Evolutionary conservation across 768 basidiomycete species (phyloP).

Genomic region (Macrolepiota fuliginosa): DNA sequence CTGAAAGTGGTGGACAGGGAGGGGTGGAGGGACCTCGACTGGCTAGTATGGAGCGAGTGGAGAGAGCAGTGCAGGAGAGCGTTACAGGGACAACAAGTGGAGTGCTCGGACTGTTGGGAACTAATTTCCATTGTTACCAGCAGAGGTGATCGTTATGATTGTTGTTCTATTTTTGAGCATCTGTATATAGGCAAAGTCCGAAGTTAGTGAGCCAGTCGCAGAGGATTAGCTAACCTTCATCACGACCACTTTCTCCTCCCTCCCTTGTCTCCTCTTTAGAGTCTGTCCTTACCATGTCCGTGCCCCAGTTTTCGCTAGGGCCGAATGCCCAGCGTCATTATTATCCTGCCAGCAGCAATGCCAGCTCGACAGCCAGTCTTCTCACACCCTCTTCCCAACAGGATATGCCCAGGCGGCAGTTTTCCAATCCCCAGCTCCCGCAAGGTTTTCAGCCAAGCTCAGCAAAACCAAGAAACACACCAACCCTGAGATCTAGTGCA

Average conservation of each 20-base stretch:
- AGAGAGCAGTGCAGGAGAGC: constrained; percentile 39
- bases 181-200: neutral
- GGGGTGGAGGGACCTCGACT: constrained; percentile 1
- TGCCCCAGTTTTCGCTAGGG: constrained; percentile 17
- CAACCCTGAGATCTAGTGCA: constrained; percentile 9
- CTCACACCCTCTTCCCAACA: constrained; percentile 26
- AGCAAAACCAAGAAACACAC: neutral
- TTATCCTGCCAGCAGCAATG: constrained; percentile 34
- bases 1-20: constrained; percentile 28
- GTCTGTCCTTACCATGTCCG: constrained; percentile 25
- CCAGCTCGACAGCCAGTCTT: constrained; percentile 53
- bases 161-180: constrained; percentile 9
- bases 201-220: neutral
- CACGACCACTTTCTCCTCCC: constrained; percentile 14
- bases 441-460: neutral
- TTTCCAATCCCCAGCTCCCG: neutral
- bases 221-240: neutral
- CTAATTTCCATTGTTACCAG: constrained; percentile 13
- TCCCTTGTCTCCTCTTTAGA: constrained; percentile 15
- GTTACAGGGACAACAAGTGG: constrained; percentile 24
- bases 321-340: constrained; percentile 41
- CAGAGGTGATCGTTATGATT: constrained; percentile 19
- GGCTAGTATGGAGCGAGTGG: constrained; percentile 44
- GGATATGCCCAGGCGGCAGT: constrained; percentile 10
- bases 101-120: constrained; percentile 39